Percentiles rank a stretch among this genome's conserved stretches.
phyloP scores from a whole-genome alignment of 1,284 basidiomycete genomes.

The Singerocomus rubriflavus region DNA sequence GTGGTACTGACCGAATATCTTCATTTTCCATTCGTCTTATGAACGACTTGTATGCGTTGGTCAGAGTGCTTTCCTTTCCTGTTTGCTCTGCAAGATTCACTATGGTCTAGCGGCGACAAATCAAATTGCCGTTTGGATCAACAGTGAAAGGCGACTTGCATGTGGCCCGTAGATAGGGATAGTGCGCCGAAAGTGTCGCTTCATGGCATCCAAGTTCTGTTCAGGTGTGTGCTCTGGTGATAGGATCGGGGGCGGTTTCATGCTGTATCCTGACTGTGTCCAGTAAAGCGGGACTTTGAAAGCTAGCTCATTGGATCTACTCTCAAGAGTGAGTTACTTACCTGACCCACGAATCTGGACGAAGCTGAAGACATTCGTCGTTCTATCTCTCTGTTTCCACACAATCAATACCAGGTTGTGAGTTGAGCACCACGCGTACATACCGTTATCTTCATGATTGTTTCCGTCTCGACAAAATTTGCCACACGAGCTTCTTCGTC shows the following conservation, averaged over 20 bases:
- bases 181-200: slow-evolving; percentile 73
- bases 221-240: slow-evolving; percentile 68
- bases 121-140: slow-evolving; percentile 6
- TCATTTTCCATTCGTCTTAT: slow-evolving; percentile 58
- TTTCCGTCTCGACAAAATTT: slow-evolving; percentile 94
- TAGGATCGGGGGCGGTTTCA: slow-evolving; percentile 87
- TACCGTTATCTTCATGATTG: slow-evolving; percentile 78
- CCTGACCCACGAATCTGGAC: slow-evolving; percentile 89
- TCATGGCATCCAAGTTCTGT: slow-evolving; percentile 71
- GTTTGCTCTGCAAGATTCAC: slow-evolving; percentile 90
- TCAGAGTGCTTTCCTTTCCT: slow-evolving; percentile 84
- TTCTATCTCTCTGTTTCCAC: slow-evolving; percentile 56
- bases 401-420: not conserved
- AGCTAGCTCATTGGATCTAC: slow-evolving; percentile 5
- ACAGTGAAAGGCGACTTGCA: slow-evolving; percentile 40
- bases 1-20: slow-evolving; percentile 57
- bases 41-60: slow-evolving; percentile 74
- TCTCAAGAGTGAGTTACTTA: slow-evolving; percentile 34
- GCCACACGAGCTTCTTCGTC: slow-evolving; percentile 83
- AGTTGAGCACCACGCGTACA: slow-evolving; percentile 13
- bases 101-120: slow-evolving; percentile 52
- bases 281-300: slow-evolving; percentile 80
- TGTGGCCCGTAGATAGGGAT: slow-evolving; percentile 73
- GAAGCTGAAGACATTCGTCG: slow-evolving; percentile 79
- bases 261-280: slow-evolving; percentile 78